Base-by-base conservation (phyloP, 441 rosid species). In the Croton laevigatus region DNA sequence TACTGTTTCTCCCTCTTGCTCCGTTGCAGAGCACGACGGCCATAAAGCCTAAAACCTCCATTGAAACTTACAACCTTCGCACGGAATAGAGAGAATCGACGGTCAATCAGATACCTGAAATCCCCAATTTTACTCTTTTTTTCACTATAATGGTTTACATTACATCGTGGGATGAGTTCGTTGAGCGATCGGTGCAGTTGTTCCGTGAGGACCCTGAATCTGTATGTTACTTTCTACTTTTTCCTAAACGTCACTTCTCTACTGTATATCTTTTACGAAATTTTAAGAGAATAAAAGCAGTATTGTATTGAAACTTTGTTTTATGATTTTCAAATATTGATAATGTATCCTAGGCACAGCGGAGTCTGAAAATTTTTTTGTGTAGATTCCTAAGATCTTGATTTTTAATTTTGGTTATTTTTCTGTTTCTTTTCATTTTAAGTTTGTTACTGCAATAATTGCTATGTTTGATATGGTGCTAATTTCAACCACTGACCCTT, bases 131-230 rank as follows among this genome's bases (percentile, higher is more conserved):
- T 9, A 53, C 23, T 53, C 57, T 53, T 16, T 45, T 14, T 22
- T 42, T 23, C 37, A 57, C 7, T 64, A 40, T 68, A 75, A 94
- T 91, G 97, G 97, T 88, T 54, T 91, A 91, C 69, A 65, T 90
- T 68, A 85, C 81, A 63, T 86, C 93, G 0, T 94, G 97, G 98
- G 98, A 94, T 66, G 98, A 94, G 72, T 94, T 94, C 71, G 90
- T 90, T 19, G 97, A 87, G 69, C 80, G 94, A 86, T 83, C 97
- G 40, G 91, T 81, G 14, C 96, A 89, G 76, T 58, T 94, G 63
- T 94, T 90, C 76, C 89, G 92, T 57, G 90, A 89, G 71, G 96
- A 88, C 86, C 99, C 97, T 42, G 89, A 90, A 73, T 90, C 94
- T 60, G 99, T 92, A 82, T 9, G 91, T 80, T 78, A 42, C 34